Evolutionary conservation across 2,329 filamentous ascomycete genomes (phyloP).

Genomic region (Talaromyces sp.): DNA sequence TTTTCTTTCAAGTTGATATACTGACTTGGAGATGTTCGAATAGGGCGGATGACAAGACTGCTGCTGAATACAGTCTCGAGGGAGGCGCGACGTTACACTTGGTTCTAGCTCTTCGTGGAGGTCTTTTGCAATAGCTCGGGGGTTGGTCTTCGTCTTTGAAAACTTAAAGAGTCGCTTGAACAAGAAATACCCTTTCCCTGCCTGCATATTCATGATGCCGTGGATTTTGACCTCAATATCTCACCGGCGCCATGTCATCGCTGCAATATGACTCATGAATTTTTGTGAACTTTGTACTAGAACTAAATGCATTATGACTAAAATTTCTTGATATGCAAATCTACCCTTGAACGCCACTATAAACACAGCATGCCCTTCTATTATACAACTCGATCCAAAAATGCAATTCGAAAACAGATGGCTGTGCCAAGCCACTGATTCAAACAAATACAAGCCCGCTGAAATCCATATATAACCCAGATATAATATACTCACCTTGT

Average conservation of each 20-base stretch:
- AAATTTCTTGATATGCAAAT: background rate
- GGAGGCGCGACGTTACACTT: slow-evolving; percentile 91
- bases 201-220: background rate
- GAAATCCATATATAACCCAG: background rate
- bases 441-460: background rate
- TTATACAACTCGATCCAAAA: background rate
- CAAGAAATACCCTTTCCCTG: background rate
- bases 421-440: background rate
- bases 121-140: slow-evolving; percentile 30
- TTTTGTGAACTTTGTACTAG: background rate
- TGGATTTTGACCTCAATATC: background rate
- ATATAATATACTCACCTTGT: background rate
- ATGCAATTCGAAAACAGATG: background rate
- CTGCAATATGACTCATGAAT: background rate
- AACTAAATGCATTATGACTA: background rate
- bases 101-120: slow-evolving; percentile 88
- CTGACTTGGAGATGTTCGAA: background rate
- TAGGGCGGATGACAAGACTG: slow-evolving; percentile 94
- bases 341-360: background rate
- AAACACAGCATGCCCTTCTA: background rate
- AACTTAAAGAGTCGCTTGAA: background rate
- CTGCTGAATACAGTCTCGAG: slow-evolving; percentile 82
- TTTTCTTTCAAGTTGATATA: background rate
- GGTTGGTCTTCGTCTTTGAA: background rate
- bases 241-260: background rate